Base-by-base conservation (phyloP, 164 flowering plant genomes). In the Litsea cubeba region DNA sequence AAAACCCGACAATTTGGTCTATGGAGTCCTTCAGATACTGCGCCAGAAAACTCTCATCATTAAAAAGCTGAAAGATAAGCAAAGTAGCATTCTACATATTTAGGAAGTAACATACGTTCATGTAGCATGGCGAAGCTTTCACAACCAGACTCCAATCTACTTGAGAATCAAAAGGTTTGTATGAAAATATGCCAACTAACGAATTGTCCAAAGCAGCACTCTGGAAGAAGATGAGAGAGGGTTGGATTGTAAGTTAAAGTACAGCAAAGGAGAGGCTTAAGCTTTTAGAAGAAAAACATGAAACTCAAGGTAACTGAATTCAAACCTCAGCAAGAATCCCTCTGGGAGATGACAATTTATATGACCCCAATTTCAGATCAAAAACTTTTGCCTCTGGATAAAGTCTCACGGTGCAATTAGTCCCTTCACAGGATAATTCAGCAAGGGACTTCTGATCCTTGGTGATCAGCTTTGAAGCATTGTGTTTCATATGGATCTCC, bases 81-180 rank as follows among this genome's bases (percentile, higher is more conserved):
- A 66, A 75, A 10, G 46, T n/a, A 63, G 35, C 10, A 63, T 23
- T 22, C 20, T 22, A 63, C 7, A 63, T 17, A 66, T 28, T 24
- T 8, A 69, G 25, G 1, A 76, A 75, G 70, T 54, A 71, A 69
- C 95, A 67, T 87, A 96, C 99, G 30, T 93, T 96, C 89, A 94
- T 82, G 79, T 96, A 94, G 82, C 98, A 96, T 18, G 99, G 99
- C 72, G 99, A 91, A 77, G 99, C 99, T 85, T 87, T 96, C 23
- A 83, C 92, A 84, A 86, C 86, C 87, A 96, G 58, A 78, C 97
- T 96, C 99, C 99, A 96, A 82, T 96, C 99, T 67, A 92, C 85
- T 57, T 91, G 81, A n/a, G 79, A 77, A 84, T 92, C 93, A 76
- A 92, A 89, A 63, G 99, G 99, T 84, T 94, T 96, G 80, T 87